Percentiles rank a stretch among this genome's conserved stretches.
Conservation (phyloP, 768 basidiomycete genomes). For the Thelephora ganbajun region DNA sequence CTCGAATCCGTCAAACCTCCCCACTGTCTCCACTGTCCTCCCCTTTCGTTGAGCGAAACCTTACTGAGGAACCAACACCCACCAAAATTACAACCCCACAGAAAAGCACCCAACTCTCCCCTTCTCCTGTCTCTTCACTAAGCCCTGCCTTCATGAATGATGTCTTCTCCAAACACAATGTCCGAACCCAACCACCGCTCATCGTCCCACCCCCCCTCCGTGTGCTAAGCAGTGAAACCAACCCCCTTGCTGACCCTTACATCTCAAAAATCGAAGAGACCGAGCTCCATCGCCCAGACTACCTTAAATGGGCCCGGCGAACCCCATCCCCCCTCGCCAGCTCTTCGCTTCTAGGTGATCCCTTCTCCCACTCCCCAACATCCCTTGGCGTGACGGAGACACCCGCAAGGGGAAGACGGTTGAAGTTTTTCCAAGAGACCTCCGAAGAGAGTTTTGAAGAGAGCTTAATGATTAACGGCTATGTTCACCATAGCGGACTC, state of each 20-base stretch:
- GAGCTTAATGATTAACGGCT: slow-evolving; percentile 71
- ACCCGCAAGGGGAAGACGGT: slow-evolving; percentile 56
- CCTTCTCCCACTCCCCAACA: slow-evolving; percentile 3
- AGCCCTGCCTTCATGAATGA: slow-evolving; percentile 3
- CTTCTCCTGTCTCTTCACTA: slow-evolving; percentile 6
- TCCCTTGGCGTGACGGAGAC: slow-evolving; percentile 53
- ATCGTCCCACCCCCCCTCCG: slow-evolving; percentile 14
- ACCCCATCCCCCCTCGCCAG: slow-evolving; percentile 27
- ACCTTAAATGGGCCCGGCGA: slow-evolving; percentile 47
- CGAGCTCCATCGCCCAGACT: slow-evolving; percentile 59
- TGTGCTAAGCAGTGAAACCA: slow-evolving; percentile 39
- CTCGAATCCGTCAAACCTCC: slow-evolving; percentile 11
- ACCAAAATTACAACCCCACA: slow-evolving; percentile 7
- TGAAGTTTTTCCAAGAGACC: slow-evolving; percentile 70
- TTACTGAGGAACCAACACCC: slow-evolving; percentile 7
- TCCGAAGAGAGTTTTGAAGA: slow-evolving; percentile 79
- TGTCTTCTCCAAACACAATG: slow-evolving; percentile 2
- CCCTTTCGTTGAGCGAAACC: slow-evolving; percentile 16
- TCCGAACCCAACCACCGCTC: slow-evolving; percentile 16
- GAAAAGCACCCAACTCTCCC: slow-evolving; percentile 3
- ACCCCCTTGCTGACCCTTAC: slow-evolving; percentile 39
- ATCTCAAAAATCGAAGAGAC: slow-evolving; percentile 34
- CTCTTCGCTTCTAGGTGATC: slow-evolving; percentile 14
- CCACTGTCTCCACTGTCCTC: slow-evolving; percentile 16
- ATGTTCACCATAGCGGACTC: slow-evolving; percentile 25